Base-by-base conservation (phyloP, 495 filamentous ascomycete species). In the Margaritispora aquatica region DNA sequence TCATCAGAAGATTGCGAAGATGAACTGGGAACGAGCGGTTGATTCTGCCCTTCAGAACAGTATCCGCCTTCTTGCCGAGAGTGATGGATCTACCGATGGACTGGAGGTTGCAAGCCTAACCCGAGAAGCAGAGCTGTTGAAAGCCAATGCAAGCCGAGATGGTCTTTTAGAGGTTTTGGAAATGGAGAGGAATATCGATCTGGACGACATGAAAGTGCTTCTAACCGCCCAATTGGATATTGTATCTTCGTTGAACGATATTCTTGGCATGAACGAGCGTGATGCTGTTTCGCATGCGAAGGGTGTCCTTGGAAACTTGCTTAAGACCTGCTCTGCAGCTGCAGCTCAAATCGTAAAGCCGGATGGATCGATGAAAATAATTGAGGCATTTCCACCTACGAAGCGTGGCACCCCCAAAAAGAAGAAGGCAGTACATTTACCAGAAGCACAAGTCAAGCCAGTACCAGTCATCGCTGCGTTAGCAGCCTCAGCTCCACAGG, bases 161-260 rank as follows among this genome's bases (percentile, higher is more conserved):
- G 81, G 85, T 1, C 78, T 92, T 57, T 73, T 81, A 9, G 84
- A 85, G n/a, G 82, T 97, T 26, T 68, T 88, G 19, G 92, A 96
- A 38, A 84, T 92, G 61, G 92, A 97, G 64, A 92, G 88, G 71
- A 78, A 79, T 44, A 88, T 88, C 34, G 89, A 96, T 71, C 83
- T 85, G 10, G 84, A 79, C 20, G 80, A 88, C 21, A 77, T 96
- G 63, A 92, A 96, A 70, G 79, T 88, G 5, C 81, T 97, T 44
- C 80, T 97, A 8, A 84, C 86, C 51, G 89, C 93, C 23, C 93
- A 97, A 66, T 94, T 97, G 66, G 93, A 97, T 68, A 89, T 90
- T 2, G 83, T 97, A 54, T 78, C 86, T 20, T 87, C 89, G 1
- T 80, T 99, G 57, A 83, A 86, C 57, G 87, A 88, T 58, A 87